Evolutionary conservation across 1,284 basidiomycete genomes (phyloP).

Genomic region (Apiotrichum siamense): DNA sequence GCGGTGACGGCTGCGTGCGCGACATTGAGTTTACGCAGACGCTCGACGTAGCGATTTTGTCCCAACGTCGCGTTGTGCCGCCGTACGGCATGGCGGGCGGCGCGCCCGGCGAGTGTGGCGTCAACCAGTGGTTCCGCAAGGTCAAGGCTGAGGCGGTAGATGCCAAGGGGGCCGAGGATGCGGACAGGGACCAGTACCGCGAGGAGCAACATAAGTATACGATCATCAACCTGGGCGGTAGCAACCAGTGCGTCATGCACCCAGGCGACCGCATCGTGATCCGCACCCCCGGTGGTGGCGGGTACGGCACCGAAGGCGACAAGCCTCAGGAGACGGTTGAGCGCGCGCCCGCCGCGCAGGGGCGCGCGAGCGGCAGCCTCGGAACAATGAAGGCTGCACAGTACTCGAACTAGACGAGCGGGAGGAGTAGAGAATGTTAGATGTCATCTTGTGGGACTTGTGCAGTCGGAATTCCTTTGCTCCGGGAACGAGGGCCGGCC

Average conservation of each 20-base stretch:
- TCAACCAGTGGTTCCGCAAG: constrained; percentile 67
- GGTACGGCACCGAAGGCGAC: constrained; percentile 48
- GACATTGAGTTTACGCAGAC: constrained; percentile 79
- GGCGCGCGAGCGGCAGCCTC: constrained; percentile 7
- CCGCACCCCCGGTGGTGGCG: constrained; percentile 88
- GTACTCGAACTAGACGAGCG: constrained; percentile 9
- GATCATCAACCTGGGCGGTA: constrained; percentile 79
- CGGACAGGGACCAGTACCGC: not conserved
- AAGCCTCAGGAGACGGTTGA: not conserved
- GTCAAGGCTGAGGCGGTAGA: not conserved
- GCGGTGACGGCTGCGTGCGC: constrained; percentile 82
- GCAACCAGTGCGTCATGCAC: constrained; percentile 79
- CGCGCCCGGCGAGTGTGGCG: constrained; percentile 64
- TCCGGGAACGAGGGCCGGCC: too few species aligned
- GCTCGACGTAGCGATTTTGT: constrained; percentile 75
- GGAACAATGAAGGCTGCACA: constrained; percentile 15
- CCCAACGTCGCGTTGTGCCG: constrained; percentile 71
- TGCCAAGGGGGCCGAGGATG: not conserved
- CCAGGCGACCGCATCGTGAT: constrained; percentile 74
- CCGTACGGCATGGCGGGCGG: constrained; percentile 91
- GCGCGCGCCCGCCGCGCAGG: not conserved
- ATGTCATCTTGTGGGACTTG: too few species aligned
- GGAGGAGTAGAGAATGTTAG: not conserved
- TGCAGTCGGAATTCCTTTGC: too few species aligned
- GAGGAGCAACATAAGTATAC: constrained; percentile 49